Conservation (phyloP, 768 basidiomycete genomes). For the Leucogyrophana mollusca region DNA sequence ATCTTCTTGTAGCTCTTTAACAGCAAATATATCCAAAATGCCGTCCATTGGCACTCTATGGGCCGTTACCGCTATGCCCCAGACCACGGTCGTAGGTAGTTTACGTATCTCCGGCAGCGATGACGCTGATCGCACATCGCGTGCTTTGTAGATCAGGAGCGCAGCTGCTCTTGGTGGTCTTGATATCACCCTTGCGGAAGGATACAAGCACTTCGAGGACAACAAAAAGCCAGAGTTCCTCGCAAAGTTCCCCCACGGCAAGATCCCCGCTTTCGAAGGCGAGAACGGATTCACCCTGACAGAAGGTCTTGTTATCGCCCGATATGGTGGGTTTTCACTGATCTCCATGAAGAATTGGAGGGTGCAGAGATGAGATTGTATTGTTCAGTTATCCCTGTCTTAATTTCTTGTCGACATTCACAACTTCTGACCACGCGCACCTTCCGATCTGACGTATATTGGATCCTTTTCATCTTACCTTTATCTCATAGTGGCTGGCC, state of each 20-base stretch:
- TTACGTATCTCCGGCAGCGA: constrained; percentile 1
- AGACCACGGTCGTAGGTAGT: constrained; percentile 50
- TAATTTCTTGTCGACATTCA: constrained; percentile 58
- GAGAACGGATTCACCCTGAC: constrained; percentile 75
- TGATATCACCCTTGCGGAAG: constrained; percentile 49
- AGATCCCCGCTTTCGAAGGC: constrained; percentile 82
- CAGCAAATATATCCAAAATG: constrained; percentile 40
- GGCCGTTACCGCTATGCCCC: constrained; percentile 40
- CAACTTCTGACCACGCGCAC: constrained; percentile 12
- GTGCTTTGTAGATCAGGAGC: constrained; percentile 43
- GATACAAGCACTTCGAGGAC: constrained; percentile 59
- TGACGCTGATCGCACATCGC: constrained; percentile 4
- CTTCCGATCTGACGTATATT: constrained; percentile 34
- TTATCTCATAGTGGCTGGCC: constrained; percentile 59
- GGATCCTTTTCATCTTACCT: constrained; percentile 24
- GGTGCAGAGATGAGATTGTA: constrained; percentile 21
- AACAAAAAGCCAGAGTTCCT: constrained; percentile 73
- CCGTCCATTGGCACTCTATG: constrained; percentile 66
- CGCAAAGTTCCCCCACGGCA: constrained; percentile 76
- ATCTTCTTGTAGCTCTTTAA: constrained; percentile 20
- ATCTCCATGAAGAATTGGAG: constrained; percentile 6
- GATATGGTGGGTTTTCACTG: constrained; percentile 65
- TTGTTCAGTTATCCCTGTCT: constrained; percentile 75
- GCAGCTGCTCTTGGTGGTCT: constrained; percentile 61
- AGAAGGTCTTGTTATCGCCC: constrained; percentile 80